phyloP scores from a whole-genome alignment of 257 asterid genomes.

The Solanum sitiens region DNA sequence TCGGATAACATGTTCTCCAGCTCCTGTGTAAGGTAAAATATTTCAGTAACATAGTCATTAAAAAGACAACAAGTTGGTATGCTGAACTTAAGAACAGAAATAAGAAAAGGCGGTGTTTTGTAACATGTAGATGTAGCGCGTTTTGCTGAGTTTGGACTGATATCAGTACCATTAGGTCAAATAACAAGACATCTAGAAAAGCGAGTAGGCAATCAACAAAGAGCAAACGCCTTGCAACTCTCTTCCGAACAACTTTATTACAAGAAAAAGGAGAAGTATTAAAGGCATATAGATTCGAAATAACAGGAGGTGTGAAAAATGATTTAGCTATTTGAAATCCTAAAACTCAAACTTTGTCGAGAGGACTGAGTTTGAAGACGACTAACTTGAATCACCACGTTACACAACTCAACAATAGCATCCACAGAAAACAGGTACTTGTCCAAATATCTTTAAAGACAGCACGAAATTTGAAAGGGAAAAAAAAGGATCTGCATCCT shows the following conservation, averaged over 20 bases:
- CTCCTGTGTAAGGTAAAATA: conserved; percentile 35
- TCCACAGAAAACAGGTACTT: not conserved
- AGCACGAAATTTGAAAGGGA: not conserved
- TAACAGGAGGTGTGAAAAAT: not conserved
- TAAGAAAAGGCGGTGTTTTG: not conserved
- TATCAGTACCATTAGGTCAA: not conserved
- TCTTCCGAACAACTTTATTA: not conserved
- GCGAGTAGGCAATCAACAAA: no score
- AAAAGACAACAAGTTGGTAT: not conserved
- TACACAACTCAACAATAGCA: not conserved
- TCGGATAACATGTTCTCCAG: conserved; percentile 23
- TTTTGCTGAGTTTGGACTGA: not conserved
- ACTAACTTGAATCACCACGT: not conserved
- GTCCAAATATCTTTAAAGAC: not conserved
- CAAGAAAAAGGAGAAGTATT: not conserved
- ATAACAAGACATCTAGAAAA: not conserved
- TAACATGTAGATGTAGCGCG: not conserved
- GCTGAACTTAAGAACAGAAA: not conserved
- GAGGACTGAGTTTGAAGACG: not conserved
- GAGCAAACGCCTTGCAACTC: not conserved
- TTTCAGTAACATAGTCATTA: not conserved
- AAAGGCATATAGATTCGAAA: not conserved
- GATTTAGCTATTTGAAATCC: not conserved
- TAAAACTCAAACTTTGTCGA: not conserved
- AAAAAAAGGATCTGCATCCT: not conserved